Evolutionary conservation across 2,329 filamentous ascomycete species (phyloP).

Genomic region (Leptographium wingfieldii): DNA sequence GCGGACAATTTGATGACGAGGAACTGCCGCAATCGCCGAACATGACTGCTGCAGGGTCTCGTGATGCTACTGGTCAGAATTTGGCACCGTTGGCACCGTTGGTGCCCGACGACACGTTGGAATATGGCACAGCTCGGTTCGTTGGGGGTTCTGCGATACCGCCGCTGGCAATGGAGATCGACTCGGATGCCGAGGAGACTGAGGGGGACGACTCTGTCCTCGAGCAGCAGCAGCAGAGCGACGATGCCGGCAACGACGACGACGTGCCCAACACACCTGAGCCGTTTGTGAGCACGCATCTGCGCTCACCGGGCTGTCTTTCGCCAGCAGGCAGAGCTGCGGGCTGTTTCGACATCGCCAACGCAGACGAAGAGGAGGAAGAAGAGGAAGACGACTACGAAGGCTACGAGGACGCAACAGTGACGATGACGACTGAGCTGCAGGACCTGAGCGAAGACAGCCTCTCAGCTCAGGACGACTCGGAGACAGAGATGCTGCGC

Average conservation of each 20-base stretch:
- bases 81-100: background rate
- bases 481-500: constrained; percentile 22
- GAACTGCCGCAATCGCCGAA: background rate
- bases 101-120: constrained; percentile 1
- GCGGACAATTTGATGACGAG: background rate
- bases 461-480: constrained; percentile 17
- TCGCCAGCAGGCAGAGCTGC: background rate
- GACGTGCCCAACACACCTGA: background rate
- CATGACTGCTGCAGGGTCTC: too few relatives aligned
- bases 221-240: background rate
- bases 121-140: background rate
- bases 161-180: background rate
- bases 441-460: constrained; percentile 1
- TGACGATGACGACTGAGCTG: background rate
- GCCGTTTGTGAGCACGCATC: background rate
- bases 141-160: background rate
- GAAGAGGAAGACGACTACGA: background rate
- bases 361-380: background rate
- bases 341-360: background rate
- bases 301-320: background rate
- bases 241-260: background rate
- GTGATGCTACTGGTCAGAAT: background rate
- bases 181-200: background rate
- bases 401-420: background rate
- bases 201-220: background rate